Base-by-base conservation (phyloP, 2,329 filamentous ascomycete species). In the Helminthosporium solani region DNA sequence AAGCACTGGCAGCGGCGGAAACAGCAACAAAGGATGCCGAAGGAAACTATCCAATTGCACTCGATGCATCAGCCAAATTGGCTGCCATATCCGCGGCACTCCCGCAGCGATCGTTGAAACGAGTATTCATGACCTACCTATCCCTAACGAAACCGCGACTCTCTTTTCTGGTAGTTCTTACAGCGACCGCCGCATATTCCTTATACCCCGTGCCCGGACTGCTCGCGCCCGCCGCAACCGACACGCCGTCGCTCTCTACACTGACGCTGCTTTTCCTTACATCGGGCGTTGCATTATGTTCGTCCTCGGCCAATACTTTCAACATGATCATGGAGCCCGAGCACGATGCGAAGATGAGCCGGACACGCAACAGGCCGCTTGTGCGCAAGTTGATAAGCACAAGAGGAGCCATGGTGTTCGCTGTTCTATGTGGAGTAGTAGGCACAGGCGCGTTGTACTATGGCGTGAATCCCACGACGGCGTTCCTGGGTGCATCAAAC, bases 281-380 rank as follows among this genome's bases (percentile, higher is more conserved):
- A 0, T 83, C 83, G 3, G 92, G 94, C 49, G 97, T 94, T 0
- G 84, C 91, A 3, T 79, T 96, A 16, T 94, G 89, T 68, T 88
- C 84, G n/a, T 90, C 91, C 34, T 89, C 87, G 48, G 94, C 94
- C 34, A 99, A 99, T 68, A 83, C 94, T 1, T 78, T 97, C 56
- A 99, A 99, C 72, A 99, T 99, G 94, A 83, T 96, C 47, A 90
- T 96, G 72, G 94, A 99, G 72, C 88, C 85, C 8, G 79, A 85
- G 49, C 91, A 91, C 64, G 94, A 99, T 70, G 89, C 90, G 36
- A 84, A 87, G 61, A 99, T 99, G 94, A 85, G 82, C 28, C 84
- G 94, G n/a, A 99, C 94, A 2, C 82, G 89, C 21, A 96, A 96
- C 59, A 76, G 94, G 3, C 94, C 94, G 0, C 77, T 99, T 0